Base-by-base conservation (phyloP, 2,329 filamentous ascomycete genomes). In the Xylariaceae sp. region DNA sequence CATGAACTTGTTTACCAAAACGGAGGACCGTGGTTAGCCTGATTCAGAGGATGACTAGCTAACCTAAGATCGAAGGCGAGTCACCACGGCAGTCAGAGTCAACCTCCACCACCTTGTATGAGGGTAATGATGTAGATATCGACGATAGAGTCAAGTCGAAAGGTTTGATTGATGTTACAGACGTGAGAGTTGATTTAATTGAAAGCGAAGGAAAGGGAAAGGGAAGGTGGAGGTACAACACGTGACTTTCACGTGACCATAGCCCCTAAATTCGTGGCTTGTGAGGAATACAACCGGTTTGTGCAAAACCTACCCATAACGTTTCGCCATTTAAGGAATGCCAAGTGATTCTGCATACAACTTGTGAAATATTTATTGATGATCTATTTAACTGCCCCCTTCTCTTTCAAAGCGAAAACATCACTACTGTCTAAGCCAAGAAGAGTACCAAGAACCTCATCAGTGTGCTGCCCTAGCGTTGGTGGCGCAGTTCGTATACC, bases 401-500 rank as follows among this genome's bases (percentile, higher is more conserved):
- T 82, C 28, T 79, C 76, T 67, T 82, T 90, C 63, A 96, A 73
- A 8, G 73, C 75, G 36, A 79, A 72, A 52, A 96, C 88, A 46
- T 88, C 81, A 0, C 73, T 74, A 43, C 79, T 75, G 14, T 75
- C 79, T 64, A 91, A 77, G 0, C 87, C 86, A 16, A 95, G 74
- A 19, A 92, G 71, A 21, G 83, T 81, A 17, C 74, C 71, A 56
- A 96, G 74, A 4, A 96, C 82, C 72, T 95, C 90, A 64, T 91
- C 81, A 0, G 92, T 96, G 74, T 96, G 92, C 75, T 96, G 86
- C 0, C 93, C 95, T 29, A 99, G 76, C 6, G 88, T 90, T 1
- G 95, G 95, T 16, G 95, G 95, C 23, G 90, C 84, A 3, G 81
- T 88, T 29, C 94, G 82, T 34, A 96, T 86, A 3, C 86, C 84